These are phyloP conservation scores for Chaetomium sp. DNA, from an alignment of 2,329 filamentous ascomycete species.

Conservation along the genomic window DNA sequence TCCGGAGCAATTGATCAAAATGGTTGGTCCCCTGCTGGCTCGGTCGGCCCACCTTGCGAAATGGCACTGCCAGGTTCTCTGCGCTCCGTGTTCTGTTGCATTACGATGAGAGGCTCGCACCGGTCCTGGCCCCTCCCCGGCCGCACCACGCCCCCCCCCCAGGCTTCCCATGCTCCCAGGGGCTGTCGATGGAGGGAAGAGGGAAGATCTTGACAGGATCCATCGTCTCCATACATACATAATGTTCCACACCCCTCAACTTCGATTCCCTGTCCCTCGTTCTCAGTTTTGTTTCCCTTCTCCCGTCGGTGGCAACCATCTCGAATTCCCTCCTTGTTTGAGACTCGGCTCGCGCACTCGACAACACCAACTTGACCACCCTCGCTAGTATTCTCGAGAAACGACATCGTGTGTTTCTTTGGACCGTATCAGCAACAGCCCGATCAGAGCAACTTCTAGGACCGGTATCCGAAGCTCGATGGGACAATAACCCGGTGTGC, in stretches of 20 bases:
- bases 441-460: slow-evolving; percentile 3
- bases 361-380: slow-evolving; percentile 16
- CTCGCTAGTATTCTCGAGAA: not conserved
- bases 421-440: not conserved
- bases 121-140: slow-evolving; percentile 10
- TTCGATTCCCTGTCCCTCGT: slow-evolving; percentile 19
- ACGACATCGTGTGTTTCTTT: not conserved
- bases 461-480: slow-evolving; percentile 25
- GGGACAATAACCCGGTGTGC: slow-evolving; percentile 18
- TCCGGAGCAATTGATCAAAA: slow-evolving; percentile 20
- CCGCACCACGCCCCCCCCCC: slow-evolving; percentile 21
- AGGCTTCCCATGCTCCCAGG: not conserved
- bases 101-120: slow-evolving; percentile 14
- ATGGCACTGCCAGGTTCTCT: slow-evolving; percentile 22
- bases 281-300: slow-evolving; percentile 19
- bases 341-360: slow-evolving; percentile 20
- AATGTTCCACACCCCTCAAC: slow-evolving; percentile 30
- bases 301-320: slow-evolving; percentile 17
- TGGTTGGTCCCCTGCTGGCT: slow-evolving; percentile 12
- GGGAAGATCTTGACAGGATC: slow-evolving; percentile 28
- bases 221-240: slow-evolving; percentile 26
- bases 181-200: slow-evolving; percentile 1
- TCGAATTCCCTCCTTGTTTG: slow-evolving; percentile 33
- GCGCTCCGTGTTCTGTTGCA: slow-evolving; percentile 17
- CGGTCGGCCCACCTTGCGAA: slow-evolving; percentile 24